phyloP scores from a whole-genome alignment of 306 rosid species.

The Vigna mungo region DNA sequence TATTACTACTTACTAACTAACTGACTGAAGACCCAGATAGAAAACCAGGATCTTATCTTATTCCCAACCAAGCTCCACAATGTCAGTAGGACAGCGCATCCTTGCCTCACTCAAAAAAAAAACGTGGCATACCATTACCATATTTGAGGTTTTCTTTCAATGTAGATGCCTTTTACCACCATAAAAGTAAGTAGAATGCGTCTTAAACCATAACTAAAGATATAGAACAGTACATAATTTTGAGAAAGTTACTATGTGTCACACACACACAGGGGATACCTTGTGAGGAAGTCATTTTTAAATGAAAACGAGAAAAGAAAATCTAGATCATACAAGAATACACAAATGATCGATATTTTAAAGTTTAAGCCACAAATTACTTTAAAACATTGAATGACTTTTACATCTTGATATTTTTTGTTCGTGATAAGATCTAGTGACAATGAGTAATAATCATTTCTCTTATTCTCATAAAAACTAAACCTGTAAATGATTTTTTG shows the following conservation, averaged over 20 bases:
- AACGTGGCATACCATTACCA: background rate
- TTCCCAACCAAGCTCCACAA: conserved; percentile 7
- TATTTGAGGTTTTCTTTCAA: background rate
- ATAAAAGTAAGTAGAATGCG: background rate
- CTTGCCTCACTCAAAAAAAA: background rate
- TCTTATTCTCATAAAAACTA: background rate
- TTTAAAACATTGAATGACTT: background rate
- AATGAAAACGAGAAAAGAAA: background rate
- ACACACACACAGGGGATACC: background rate
- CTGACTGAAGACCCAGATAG: background rate
- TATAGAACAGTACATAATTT: background rate
- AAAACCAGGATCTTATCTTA: conserved; percentile 25
- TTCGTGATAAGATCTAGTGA: background rate
- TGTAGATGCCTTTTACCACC: background rate
- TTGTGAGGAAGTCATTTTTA: background rate
- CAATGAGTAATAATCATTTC: background rate
- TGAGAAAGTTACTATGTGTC: background rate
- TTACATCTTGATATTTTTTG: background rate
- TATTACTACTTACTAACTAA: background rate
- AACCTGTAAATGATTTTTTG: background rate
- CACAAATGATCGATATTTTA: background rate
- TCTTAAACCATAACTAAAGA: background rate
- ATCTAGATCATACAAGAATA: background rate
- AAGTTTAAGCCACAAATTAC: background rate
- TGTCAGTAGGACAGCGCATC: background rate